Evolutionary conservation across 2,329 filamentous ascomycete species (phyloP).

Genomic region (Penicillium crustosum): DNA sequence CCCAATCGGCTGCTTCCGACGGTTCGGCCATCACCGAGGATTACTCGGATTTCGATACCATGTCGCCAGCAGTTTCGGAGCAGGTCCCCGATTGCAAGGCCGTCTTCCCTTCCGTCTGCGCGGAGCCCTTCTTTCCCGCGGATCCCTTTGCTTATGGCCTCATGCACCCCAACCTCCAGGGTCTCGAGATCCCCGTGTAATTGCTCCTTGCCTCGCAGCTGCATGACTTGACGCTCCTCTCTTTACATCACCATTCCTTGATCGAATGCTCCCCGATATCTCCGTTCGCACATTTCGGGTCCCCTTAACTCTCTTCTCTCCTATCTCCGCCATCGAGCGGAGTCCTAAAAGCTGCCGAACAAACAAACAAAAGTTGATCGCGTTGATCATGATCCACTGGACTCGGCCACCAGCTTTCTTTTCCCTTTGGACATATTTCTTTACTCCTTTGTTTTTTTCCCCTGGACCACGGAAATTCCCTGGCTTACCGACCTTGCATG

Average conservation of each 20-base stretch:
- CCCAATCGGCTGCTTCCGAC: conserved; percentile 42
- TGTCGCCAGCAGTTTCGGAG: conserved; percentile 37
- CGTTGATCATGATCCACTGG: conserved; percentile 15
- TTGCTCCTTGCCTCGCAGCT: conserved; percentile 1
- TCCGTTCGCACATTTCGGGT: conserved; percentile 4
- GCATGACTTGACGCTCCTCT: conserved; percentile 8
- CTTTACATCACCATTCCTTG: conserved; percentile 1
- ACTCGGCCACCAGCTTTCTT: conserved; percentile 21
- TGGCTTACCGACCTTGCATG: conserved; percentile 12
- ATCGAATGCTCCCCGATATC: background rate
- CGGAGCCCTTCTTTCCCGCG: conserved; percentile 31
- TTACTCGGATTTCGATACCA: conserved; percentile 36
- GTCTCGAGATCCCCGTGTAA: conserved; percentile 5
- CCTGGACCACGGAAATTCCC: conserved; percentile 9
- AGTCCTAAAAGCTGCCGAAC: conserved; percentile 15
- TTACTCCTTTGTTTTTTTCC: background rate
- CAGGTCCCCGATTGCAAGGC: conserved; percentile 33
- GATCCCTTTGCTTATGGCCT: conserved; percentile 24
- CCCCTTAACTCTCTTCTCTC: background rate
- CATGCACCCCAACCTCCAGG: conserved; percentile 28
- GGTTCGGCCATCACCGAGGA: conserved; percentile 43
- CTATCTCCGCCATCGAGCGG: background rate
- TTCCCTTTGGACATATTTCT: conserved; percentile 15
- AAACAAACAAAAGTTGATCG: conserved; percentile 12
- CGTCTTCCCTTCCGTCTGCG: conserved; percentile 31